These are phyloP conservation scores for Phytomonas sp. DNA, from an alignment of 208 protist genomes.

Conservation along the genomic window DNA sequence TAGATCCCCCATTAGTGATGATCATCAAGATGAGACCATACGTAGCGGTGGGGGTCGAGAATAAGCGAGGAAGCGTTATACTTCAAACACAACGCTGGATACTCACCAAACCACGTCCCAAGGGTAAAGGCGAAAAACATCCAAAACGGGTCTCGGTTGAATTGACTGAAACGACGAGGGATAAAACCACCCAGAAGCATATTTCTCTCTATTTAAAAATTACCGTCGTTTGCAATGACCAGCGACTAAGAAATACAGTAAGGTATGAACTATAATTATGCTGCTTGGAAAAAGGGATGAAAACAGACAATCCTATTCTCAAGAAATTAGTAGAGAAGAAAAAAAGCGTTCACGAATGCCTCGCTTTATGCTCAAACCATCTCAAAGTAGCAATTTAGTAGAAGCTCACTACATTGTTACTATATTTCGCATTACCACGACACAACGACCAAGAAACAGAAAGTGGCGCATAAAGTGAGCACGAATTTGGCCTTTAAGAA, in stretches of 20 bases:
- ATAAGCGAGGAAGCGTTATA: constrained; percentile 77
- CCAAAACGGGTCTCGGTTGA: constrained; percentile 78
- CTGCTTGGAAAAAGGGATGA: background rate
- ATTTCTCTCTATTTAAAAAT: background rate
- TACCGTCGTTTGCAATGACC: background rate
- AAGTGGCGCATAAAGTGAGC: background rate
- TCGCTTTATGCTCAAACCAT: background rate
- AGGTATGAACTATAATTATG: background rate
- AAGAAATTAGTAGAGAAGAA: background rate
- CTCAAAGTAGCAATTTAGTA: background rate
- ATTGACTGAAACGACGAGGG: constrained; percentile 72
- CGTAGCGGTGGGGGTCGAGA: constrained; percentile 81
- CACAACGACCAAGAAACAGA: background rate
- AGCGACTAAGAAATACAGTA: background rate
- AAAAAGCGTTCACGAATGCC: background rate
- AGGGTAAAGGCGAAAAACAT: constrained; percentile 79
- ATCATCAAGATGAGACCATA: constrained; percentile 74
- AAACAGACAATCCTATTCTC: background rate
- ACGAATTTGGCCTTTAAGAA: background rate
- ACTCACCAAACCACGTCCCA: constrained; percentile 74
- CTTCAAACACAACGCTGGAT: constrained; percentile 79
- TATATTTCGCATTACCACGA: background rate
- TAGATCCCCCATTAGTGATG: constrained; percentile 44
- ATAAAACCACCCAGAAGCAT: constrained; percentile 87
- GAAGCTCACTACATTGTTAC: background rate